Percentiles rank a stretch among this genome's conserved stretches.
phyloP scores from a whole-genome alignment of 495 filamentous ascomycete genomes.

The Xylaria acuta region DNA sequence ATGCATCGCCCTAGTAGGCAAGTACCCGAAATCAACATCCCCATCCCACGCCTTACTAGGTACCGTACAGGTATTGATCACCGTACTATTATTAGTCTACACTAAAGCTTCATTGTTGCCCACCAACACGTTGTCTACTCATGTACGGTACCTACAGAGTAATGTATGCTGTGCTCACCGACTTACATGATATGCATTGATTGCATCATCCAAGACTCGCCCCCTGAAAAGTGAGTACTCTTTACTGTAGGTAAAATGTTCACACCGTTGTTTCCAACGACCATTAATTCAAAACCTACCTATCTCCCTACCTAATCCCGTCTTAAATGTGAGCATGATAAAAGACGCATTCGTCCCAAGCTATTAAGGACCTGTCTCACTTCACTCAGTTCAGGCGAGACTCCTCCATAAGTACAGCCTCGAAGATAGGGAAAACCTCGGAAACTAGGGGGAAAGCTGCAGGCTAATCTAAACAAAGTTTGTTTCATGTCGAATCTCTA shows the following conservation, averaged over 20 bases:
- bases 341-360: neutral
- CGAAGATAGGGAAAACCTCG: too few species aligned
- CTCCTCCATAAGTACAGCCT: too few species aligned
- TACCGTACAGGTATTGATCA: too few species aligned
- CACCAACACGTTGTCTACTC: neutral
- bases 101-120: neutral
- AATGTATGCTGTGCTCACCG: neutral
- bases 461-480: too few species aligned
- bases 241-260: neutral
- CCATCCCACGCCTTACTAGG: neutral
- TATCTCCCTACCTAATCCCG: neutral
- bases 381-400: too few species aligned
- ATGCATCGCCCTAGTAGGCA: neutral
- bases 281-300: neutral
- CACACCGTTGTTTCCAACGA: neutral
- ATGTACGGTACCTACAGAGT: neutral
- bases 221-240: neutral
- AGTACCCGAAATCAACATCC: neutral
- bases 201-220: neutral
- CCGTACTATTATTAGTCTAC: conserved; percentile 4
- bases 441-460: too few species aligned
- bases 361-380: neutral
- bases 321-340: neutral
- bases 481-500: neutral
- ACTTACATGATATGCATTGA: neutral